Conservation (phyloP, 805 yeast genomes). For the Myxozyma melibiosi region DNA sequence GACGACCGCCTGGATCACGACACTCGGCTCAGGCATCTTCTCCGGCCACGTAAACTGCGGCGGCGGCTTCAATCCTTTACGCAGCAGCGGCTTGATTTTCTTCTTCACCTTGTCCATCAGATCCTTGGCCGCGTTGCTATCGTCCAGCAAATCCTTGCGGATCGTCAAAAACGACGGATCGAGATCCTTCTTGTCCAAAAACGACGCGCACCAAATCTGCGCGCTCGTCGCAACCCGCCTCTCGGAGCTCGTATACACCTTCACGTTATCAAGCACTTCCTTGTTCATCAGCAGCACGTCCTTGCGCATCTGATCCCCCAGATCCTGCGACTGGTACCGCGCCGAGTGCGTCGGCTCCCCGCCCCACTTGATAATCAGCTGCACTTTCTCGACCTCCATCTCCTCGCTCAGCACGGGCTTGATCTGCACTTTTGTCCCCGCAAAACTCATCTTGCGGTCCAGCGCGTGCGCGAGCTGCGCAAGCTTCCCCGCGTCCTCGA, state of each 20-base stretch:
- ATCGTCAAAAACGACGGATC: slow-evolving; percentile 80
- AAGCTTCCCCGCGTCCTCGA: slow-evolving; percentile 81
- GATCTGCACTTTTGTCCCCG: slow-evolving; percentile 95
- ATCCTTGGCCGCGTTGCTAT: slow-evolving; percentile 96
- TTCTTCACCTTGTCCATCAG: slow-evolving; percentile 97
- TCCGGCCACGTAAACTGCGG: slow-evolving; percentile 99
- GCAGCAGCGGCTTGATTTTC: slow-evolving; percentile 86
- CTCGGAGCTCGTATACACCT: slow-evolving; percentile 88
- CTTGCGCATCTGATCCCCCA: slow-evolving; percentile 94
- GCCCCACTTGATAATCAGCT: slow-evolving; percentile 96
- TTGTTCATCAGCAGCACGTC: slow-evolving; percentile 84
- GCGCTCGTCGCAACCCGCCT: slow-evolving; percentile 94
- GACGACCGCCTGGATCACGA: slow-evolving; percentile 89
- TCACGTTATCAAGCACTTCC: slow-evolving; percentile 80
- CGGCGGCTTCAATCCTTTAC: slow-evolving; percentile 97
- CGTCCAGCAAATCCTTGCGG: slow-evolving; percentile 89
- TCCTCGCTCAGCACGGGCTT: slow-evolving; percentile 74
- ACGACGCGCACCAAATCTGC: slow-evolving; percentile 77
- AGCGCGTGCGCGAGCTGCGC: slow-evolving; percentile 77
- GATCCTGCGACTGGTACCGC: slow-evolving; percentile 86
- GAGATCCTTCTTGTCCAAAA: slow-evolving; percentile 67
- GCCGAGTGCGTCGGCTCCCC: slow-evolving; percentile 99
- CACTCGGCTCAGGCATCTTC: slow-evolving; percentile 95
- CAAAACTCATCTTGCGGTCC: slow-evolving; percentile 83
- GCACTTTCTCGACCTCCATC: slow-evolving; percentile 84